phyloP scores from a whole-genome alignment of 495 filamentous ascomycete genomes.

The Tuber brumale region DNA sequence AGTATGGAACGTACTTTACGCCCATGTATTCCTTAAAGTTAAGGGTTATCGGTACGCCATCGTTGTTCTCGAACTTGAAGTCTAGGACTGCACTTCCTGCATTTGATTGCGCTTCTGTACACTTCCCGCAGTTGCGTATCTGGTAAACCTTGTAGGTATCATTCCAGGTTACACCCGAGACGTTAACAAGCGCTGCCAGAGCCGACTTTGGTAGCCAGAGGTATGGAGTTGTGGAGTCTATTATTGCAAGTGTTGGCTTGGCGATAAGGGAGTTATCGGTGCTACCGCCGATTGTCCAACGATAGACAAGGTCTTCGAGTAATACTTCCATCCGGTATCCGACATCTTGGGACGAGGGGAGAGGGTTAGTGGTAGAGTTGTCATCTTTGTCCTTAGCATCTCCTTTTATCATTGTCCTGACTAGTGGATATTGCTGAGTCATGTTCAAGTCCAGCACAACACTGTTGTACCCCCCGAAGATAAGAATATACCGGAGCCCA shows the following conservation, averaged over 20 bases:
- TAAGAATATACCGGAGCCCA: conserved; percentile 17
- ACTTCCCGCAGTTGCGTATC: conserved; percentile 30
- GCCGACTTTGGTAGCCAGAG: conserved; percentile 34
- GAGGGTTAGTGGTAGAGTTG: conserved; percentile 1
- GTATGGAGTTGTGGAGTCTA: conserved; percentile 37
- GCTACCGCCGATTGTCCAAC: conserved; percentile 28
- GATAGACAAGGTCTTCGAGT: conserved; percentile 35
- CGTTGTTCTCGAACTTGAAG: conserved; percentile 21
- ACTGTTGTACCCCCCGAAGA: conserved; percentile 33
- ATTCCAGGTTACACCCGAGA: conserved; percentile 58
- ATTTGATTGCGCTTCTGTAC: conserved; percentile 13
- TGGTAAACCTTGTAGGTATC: conserved; percentile 58
- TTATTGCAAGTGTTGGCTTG: conserved; percentile 23
- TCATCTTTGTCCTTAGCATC: not conserved
- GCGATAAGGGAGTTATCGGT: conserved; percentile 31
- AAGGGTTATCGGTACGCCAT: conserved; percentile 23
- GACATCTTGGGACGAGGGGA: conserved; percentile 11
- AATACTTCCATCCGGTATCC: conserved; percentile 29
- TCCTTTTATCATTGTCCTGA: conserved; percentile 10
- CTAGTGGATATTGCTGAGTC: conserved; percentile 33
- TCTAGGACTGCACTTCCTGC: conserved; percentile 16
- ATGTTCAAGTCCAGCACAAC: conserved; percentile 26
- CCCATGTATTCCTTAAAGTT: conserved; percentile 16
- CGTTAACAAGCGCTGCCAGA: conserved; percentile 40
- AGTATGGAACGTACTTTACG: conserved; percentile 17